Evolutionary conservation across 805 yeast species (phyloP), one percentile per base, ranked within the genome.

Genomic region (Ogataea saltuana): DNA sequence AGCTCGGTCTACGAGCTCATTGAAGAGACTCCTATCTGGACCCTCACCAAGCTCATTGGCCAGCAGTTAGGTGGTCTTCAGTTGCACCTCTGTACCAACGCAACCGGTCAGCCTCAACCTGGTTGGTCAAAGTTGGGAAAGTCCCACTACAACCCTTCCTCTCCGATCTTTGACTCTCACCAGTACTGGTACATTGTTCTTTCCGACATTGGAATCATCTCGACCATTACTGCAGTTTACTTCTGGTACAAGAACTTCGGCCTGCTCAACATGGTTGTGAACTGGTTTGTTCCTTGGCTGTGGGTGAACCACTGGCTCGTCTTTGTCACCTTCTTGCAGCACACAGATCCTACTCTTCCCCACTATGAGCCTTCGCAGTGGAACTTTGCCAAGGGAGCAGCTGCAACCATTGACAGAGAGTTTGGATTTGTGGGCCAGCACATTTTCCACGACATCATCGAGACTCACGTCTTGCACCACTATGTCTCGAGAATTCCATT

Each of bases 321-420:
- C 28, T 75, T 79, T 54, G 76, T 79, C 50, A 79, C 85, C 15
- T 79, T 69, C 63, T 69, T 79, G 53, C 85, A 79, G 64, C 85
- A 79, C 62, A 74, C 83, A 15, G 83, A 78, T 59, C 74, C 80
- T 37, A 60, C 72, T 2, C 67, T 78, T 72, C 82, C 84, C 29
- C 85, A 79, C 58, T 79, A 79, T 61, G 74, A 70, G 35, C 74
- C 70, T 40, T 56, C 60, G 13, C 74, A 76, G 63, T 79, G 85
- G 85, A 78, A 73, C 45, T 79, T 79, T 53, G 83, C 83, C 44
- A 69, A 80, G 56, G 85, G 85, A 60, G 83, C 85, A 7, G 83
- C 83, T 49, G 77, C 83, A 33, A 79, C 85, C 27, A 76, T 79
- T 49, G 85, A 79, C 60, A 70, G 84, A 63, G 70, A 79, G 50